Conservation (phyloP, 768 basidiomycete genomes). For the Boletus vermiculosoides region DNA sequence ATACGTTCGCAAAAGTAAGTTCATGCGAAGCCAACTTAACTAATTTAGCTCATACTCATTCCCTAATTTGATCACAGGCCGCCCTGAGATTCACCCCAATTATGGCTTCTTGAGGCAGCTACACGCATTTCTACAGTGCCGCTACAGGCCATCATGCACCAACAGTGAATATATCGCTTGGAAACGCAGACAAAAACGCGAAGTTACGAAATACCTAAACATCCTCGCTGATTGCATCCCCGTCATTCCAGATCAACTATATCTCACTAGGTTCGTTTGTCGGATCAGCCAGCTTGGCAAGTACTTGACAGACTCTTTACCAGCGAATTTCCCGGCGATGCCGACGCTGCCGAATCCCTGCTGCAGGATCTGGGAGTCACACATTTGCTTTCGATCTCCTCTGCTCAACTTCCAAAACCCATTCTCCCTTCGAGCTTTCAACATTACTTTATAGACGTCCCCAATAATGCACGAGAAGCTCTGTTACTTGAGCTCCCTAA, state of each 20-base stretch:
- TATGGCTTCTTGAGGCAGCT: slow-evolving; percentile 60
- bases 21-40: not conserved
- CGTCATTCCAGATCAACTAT: slow-evolving; percentile 48
- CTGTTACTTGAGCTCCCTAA: slow-evolving; percentile 47
- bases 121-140: slow-evolving; percentile 50
- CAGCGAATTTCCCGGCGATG: slow-evolving; percentile 59
- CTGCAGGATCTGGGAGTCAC: slow-evolving; percentile 52
- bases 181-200: slow-evolving; percentile 54
- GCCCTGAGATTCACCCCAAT: slow-evolving; percentile 40
- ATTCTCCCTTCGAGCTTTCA: slow-evolving; percentile 32
- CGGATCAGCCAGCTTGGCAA: not conserved
- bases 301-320: not conserved
- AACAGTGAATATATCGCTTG: slow-evolving; percentile 53
- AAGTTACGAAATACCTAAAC: slow-evolving; percentile 53
- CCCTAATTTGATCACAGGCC: slow-evolving; percentile 27
- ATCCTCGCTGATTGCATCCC: slow-evolving; percentile 50
- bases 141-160: slow-evolving; percentile 42
- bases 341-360: slow-evolving; percentile 47
- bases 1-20: slow-evolving; percentile 49
- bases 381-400: slow-evolving; percentile 53
- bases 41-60: slow-evolving; percentile 9
- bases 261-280: slow-evolving; percentile 46
- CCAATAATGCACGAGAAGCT: slow-evolving; percentile 37
- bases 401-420: slow-evolving; percentile 43
- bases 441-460: slow-evolving; percentile 44